Evolutionary conservation across 306 rosid genomes (phyloP).

Genomic region (Quercus parvula): DNA sequence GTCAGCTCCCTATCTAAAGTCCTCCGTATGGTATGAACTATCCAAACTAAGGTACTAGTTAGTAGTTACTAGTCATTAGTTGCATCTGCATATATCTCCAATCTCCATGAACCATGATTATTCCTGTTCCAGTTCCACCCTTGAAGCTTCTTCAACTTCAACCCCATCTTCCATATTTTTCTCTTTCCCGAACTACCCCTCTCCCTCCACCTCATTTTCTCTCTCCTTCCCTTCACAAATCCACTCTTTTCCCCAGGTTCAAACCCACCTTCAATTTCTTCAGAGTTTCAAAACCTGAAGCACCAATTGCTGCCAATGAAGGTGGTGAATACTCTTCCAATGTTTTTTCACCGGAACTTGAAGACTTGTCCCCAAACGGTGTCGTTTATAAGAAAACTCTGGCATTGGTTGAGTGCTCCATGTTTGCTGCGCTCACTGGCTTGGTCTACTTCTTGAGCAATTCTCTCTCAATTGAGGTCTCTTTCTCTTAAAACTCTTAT

Average conservation of each 20-base stretch:
- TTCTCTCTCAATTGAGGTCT: constrained; percentile 87
- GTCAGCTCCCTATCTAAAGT: too few species aligned
- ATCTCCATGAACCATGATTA: constrained; percentile 42
- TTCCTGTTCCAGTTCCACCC: constrained; percentile 24
- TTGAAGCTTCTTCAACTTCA: constrained; percentile 35
- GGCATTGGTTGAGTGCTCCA: constrained; percentile 95
- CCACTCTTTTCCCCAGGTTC: constrained; percentile 16
- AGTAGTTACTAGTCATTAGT: too few species aligned
- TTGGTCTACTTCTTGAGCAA: constrained; percentile 93
- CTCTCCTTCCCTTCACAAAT: constrained; percentile 13
- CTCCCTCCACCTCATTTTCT: constrained; percentile 20
- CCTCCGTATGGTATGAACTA: too few species aligned
- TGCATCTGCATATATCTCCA: too few species aligned
- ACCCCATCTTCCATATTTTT: constrained; percentile 5
- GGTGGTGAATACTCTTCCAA: constrained; percentile 22
- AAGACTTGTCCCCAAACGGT: constrained; percentile 71
- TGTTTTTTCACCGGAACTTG: constrained; percentile 30
- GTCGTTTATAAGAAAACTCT: constrained; percentile 65
- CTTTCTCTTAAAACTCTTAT: constrained; percentile 2
- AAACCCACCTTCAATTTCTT: constrained; percentile 21
- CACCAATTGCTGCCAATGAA: constrained; percentile 27
- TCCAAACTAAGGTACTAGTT: too few species aligned
- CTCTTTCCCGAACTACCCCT: constrained; percentile 37
- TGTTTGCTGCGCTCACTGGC: constrained; percentile 95
- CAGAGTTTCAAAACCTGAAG: constrained; percentile 37